These are phyloP conservation scores for Cercospora beticola DNA, from an alignment of 2,329 filamentous ascomycete genomes.

Conservation along the genomic window DNA sequence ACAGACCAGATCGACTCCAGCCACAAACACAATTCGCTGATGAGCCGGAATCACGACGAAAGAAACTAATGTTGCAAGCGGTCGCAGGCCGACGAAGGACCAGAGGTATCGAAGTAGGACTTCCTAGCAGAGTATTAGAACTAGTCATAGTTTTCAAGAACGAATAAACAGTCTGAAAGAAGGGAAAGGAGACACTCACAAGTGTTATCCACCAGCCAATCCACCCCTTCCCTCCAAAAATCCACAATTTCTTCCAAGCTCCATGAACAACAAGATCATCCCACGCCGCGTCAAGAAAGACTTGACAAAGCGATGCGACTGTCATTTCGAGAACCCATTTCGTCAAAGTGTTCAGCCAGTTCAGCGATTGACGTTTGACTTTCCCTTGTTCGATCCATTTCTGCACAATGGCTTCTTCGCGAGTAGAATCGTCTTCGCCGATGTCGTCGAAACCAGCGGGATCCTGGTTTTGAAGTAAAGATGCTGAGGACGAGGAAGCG, in stretches of 20 bases:
- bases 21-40: conserved; percentile 19
- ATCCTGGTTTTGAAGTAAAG: not conserved
- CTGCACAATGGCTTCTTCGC: conserved; percentile 21
- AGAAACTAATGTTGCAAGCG: conserved; percentile 12
- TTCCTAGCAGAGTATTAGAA: not conserved
- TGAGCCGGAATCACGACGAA: conserved; percentile 24
- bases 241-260: not conserved
- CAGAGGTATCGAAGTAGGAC: not conserved
- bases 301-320: conserved; percentile 3
- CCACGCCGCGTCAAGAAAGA: not conserved
- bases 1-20: conserved; percentile 6
- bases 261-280: not conserved
- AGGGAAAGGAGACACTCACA: not conserved
- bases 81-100: conserved; percentile 6
- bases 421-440: not conserved
- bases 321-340: conserved; percentile 22
- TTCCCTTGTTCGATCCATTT: conserved; percentile 25
- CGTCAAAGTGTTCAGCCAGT: conserved; percentile 21
- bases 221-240: not conserved
- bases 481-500: not conserved
- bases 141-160: no score
- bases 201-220: not conserved
- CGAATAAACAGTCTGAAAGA: no score
- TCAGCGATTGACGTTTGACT: conserved; percentile 18
- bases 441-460: not conserved